These are phyloP conservation scores for Pythium insidiosum DNA, from an alignment of 352 stramenopile species.

Conservation along the genomic window DNA sequence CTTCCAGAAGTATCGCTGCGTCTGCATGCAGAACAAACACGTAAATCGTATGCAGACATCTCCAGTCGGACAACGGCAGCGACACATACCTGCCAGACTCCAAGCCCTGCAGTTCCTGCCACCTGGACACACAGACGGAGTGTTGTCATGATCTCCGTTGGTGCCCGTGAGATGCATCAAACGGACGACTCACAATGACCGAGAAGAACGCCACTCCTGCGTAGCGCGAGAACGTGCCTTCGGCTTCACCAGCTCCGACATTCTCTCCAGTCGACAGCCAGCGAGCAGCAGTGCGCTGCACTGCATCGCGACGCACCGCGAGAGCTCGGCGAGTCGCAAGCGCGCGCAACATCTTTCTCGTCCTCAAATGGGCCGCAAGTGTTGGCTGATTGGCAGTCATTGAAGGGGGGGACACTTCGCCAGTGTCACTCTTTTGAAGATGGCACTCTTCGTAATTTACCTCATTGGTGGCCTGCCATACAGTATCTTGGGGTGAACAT, in stretches of 20 bases:
- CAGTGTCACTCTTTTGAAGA: no score
- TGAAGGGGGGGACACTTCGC: no score
- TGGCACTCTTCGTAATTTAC: no score
- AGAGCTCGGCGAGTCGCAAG: no score
- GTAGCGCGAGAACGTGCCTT: constrained; percentile 72
- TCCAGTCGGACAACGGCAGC: no score
- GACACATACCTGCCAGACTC: constrained; percentile 64
- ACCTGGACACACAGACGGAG: constrained; percentile 21
- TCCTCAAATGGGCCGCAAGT: no score
- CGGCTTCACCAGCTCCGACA: constrained; percentile 8
- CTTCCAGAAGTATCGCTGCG: constrained; percentile 86
- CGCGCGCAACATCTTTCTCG: no score
- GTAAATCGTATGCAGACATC: background rate
- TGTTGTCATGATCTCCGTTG: background rate
- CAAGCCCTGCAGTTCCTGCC: constrained; percentile 64
- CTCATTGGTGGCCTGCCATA: no score
- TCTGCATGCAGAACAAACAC: constrained; percentile 25
- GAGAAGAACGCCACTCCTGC: constrained; percentile 82
- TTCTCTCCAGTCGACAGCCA: constrained; percentile 20
- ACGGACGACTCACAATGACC: constrained; percentile 36
- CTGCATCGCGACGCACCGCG: no score
- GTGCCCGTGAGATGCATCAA: background rate
- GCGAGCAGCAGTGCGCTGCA: constrained; percentile 10
- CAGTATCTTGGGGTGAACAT: no score
- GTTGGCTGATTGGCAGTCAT: no score